Base-by-base conservation (phyloP, 257 asterid species). In the Solanum sejunctum region DNA sequence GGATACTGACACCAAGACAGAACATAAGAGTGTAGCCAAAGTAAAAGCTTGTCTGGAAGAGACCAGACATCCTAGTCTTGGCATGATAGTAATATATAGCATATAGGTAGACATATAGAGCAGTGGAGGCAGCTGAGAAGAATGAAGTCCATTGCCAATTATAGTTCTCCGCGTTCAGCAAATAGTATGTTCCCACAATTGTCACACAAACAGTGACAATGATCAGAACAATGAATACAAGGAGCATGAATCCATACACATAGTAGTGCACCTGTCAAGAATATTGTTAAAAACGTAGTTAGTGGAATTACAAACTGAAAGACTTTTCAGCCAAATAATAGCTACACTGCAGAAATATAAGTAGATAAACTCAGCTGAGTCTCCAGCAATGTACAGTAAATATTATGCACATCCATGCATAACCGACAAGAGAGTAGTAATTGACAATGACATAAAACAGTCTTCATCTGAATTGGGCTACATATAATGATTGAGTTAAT, bases 91-190 rank as follows among this genome's bases (percentile, higher is more conserved):
- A 94, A 86, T 94, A 93, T 86, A 94, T 88, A 18, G 98, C 89
- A 72, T 94, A 94, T 89, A 93, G 86, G 92, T 84, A 91, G 66
- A 94, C 97, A 18, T 94, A 94, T 82, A 91, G 89, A 85, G 92
- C 88, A 73, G 98, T 94, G 72, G 97, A 94, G 28, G 95, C 95
- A 81, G 98, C 98, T 10, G 97, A 91, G 77, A 87, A 91, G 89
- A 94, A 92, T 18, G 98, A 92, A 64, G 95, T 94, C 97, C 98
- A 94, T 61, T 93, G 98, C 98, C 98, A 94, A 80, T 94, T 93
- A 86, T 93, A 92, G 88, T 94, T 93, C 92, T 94, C 98, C 4
- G 95, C 95, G 82, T 92, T 94, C 89, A 94, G 94, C 91, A 94
- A 86, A 93, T 91, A 94, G 86, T 94, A 94, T 43, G 98, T 91